Percentiles rank a stretch among this genome's conserved stretches.
Evolutionary conservation across 2,329 filamentous ascomycete species (phyloP).

Genomic region (Dothideomycetidae sp.): DNA sequence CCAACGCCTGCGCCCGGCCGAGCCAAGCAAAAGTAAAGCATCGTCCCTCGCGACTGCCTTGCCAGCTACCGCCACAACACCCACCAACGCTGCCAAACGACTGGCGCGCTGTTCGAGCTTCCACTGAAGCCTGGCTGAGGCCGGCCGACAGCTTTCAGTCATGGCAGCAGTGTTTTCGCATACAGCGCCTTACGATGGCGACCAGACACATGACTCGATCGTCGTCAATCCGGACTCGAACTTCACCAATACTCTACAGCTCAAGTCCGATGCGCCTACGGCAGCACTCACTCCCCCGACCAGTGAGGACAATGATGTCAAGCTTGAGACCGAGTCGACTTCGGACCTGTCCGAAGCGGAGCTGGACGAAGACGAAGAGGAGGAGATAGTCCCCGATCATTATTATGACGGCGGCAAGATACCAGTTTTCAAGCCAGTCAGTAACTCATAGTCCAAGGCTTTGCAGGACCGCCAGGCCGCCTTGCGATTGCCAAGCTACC

Average conservation of each 20-base stretch:
- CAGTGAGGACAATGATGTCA: conserved; percentile 36
- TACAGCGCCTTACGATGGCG: background rate
- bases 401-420: conserved; percentile 73
- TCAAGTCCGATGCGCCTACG: conserved; percentile 12
- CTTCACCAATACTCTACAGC: background rate
- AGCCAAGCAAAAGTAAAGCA: too few species aligned
- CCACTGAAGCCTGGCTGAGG: background rate
- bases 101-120: background rate
- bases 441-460: conserved; percentile 20
- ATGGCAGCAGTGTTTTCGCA: background rate
- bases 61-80: too few species aligned
- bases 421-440: conserved; percentile 78
- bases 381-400: conserved; percentile 70
- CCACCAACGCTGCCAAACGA: background rate
- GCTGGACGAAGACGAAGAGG: conserved; percentile 34
- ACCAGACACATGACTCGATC: background rate
- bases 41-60: too few species aligned
- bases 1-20: too few species aligned
- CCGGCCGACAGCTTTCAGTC: background rate
- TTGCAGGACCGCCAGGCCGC: background rate
- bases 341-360: conserved; percentile 36
- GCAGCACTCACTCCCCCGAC: conserved; percentile 37
- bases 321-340: conserved; percentile 28
- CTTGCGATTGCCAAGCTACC: background rate
- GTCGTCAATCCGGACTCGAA: background rate